Conservation (phyloP, 345 rosid species). For the Sonneratia alba region DNA sequence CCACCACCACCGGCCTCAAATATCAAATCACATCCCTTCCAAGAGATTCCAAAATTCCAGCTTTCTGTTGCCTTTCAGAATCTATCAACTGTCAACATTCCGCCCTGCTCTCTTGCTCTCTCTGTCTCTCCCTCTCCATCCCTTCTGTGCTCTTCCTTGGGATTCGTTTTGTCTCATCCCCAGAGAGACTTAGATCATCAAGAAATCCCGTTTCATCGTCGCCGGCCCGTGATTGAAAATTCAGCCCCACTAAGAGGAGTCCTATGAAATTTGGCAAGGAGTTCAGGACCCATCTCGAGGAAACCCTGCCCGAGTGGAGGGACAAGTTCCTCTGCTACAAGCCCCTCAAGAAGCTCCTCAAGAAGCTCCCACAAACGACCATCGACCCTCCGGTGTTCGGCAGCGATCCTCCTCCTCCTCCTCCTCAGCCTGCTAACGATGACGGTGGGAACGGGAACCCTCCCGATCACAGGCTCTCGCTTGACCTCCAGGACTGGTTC, state of each 20-base stretch:
- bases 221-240: background rate
- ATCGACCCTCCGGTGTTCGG: slow-evolving; percentile 5
- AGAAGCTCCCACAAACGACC: slow-evolving; percentile 35
- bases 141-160: no score
- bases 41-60: no score
- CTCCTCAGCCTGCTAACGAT: slow-evolving; percentile 1
- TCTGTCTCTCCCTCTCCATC: no score
- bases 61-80: no score
- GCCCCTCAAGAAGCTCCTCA: slow-evolving; percentile 79
- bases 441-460: slow-evolving; percentile 14
- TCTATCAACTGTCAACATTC: no score
- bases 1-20: no score
- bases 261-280: slow-evolving; percentile 89
- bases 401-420: background rate
- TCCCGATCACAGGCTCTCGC: slow-evolving; percentile 14
- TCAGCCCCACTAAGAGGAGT: background rate
- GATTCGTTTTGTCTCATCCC: no score
- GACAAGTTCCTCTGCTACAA: slow-evolving; percentile 93
- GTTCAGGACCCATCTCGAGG: slow-evolving; percentile 79
- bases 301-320: slow-evolving; percentile 88
- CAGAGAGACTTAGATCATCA: background rate
- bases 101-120: no score
- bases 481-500: slow-evolving; percentile 54
- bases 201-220: background rate
- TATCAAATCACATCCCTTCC: no score